Base-by-base conservation (phyloP, 2,329 filamentous ascomycete species). In the Pseudomassariella vexata region DNA sequence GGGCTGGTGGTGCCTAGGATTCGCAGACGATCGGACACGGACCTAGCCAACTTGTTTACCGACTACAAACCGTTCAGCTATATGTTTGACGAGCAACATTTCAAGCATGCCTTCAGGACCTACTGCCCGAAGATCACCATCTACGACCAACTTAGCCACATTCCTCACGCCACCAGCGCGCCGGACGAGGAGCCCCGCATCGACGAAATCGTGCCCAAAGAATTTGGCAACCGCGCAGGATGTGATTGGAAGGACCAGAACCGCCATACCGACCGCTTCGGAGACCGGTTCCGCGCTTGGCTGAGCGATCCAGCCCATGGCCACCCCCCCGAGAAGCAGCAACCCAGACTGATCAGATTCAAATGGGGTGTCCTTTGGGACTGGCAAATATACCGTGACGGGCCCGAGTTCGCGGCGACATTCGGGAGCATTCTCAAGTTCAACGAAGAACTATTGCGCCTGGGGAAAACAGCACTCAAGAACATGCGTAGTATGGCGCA, bases 31-130 rank as follows among this genome's bases (percentile, higher is more conserved):
- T 62, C 57, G 16, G 55, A 59, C 10, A 45, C 51, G 9, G 53
- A 65, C 28, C 51, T 70, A 2, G 49, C 57, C n/a, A 53, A 63
- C 20, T 47, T 70, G 9, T 65, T 64, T 45, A 57, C 49, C 26
- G 53, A 55, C 1, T 53, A 56, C 23, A 51, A 57, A 21, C 57
- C 56, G 0, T 63, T 71, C 33, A 43, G 48, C 27, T 69, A 68
- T 42, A 68, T 70, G 46, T 70, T 70, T 29, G 63, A 70, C 41
- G 57, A 62, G 32, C 39, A 48, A 9, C 63, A 67, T 43, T 70
- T 71, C 48, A 57, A 55, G 17, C 35, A 48, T 12, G 51, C 54
- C 9, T 52, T 69, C 30, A 34, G 34, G 5, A 36, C 40, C 3
- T 53, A 52, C 20, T 71, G 66, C 35, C 65, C 64, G 0, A 57